Percentiles rank a stretch among this genome's conserved stretches.
Evolutionary conservation across 75 land plant genomes (phyloP).

Genomic region (Selaginella tamariscina): DNA sequence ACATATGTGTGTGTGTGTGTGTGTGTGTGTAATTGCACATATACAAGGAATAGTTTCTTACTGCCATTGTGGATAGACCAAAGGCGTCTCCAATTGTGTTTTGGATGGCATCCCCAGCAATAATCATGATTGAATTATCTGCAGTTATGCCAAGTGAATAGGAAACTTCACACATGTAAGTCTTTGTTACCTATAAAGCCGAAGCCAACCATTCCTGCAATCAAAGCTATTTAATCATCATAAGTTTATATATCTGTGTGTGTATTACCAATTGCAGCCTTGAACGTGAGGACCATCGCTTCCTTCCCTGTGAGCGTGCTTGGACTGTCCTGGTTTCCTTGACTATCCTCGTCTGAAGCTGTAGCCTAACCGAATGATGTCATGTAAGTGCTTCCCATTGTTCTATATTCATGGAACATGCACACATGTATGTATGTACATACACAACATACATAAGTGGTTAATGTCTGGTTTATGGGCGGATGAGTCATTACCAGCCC

Average conservation of each 20-base stretch:
- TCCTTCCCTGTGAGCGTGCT: constrained; percentile 12
- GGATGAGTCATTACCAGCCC: neutral
- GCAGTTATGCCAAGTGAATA: constrained; percentile 1
- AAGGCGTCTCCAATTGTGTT: constrained; percentile 20
- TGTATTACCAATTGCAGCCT: constrained; percentile 21
- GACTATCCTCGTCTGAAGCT: constrained; percentile 3
- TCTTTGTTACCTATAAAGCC: constrained; percentile 20
- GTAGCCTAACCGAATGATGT: neutral
- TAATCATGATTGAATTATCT: constrained; percentile 27
- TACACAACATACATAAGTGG: neutral
- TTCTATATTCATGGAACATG: neutral
- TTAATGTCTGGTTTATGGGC: too few species aligned
- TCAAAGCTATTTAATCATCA: neutral
- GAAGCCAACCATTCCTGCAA: constrained; percentile 27
- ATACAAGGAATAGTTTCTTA: neutral
- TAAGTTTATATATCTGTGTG: neutral
- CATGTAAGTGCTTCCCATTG: neutral
- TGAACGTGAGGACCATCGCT: constrained; percentile 1
- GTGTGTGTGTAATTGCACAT: too few species aligned
- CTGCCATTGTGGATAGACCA: constrained; percentile 16
- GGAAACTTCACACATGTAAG: neutral
- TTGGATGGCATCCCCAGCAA: constrained; percentile 25
- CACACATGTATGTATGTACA: neutral
- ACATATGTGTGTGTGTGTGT: too few species aligned
- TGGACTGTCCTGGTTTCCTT: neutral